Evolutionary conservation across 495 filamentous ascomycete genomes (phyloP).

Genomic region (Emericellopsis terricola): DNA sequence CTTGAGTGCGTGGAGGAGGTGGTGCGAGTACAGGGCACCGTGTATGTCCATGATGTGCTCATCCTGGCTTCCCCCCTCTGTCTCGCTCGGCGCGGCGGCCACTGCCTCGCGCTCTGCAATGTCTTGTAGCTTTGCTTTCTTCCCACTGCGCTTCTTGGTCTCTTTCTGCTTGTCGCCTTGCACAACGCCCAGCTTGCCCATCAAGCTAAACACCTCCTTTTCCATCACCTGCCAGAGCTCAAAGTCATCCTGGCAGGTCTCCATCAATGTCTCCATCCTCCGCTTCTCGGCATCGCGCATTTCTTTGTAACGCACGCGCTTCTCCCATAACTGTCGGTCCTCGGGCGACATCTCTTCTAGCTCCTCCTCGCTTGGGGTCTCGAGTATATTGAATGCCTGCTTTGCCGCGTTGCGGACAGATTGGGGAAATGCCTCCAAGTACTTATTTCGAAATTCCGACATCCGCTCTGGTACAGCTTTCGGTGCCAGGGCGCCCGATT

Average conservation of each 20-base stretch:
- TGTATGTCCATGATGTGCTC: slow-evolving; percentile 35
- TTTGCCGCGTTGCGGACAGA: slow-evolving; percentile 3
- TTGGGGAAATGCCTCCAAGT: slow-evolving; percentile 2
- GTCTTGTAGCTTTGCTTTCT: neutral
- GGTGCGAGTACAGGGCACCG: slow-evolving; percentile 46
- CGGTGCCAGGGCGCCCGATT: neutral
- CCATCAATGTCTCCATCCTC: slow-evolving; percentile 30
- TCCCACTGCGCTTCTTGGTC: neutral
- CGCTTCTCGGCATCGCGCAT: slow-evolving; percentile 18
- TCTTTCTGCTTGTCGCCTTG: slow-evolving; percentile 2
- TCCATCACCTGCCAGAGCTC: slow-evolving; percentile 58
- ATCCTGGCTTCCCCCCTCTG: no score
- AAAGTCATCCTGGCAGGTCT: slow-evolving; percentile 36
- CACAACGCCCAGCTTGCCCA: slow-evolving; percentile 19
- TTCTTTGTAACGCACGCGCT: slow-evolving; percentile 13
- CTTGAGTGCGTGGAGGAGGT: slow-evolving; percentile 43
- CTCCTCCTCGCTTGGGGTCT: neutral
- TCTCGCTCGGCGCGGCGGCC: neutral
- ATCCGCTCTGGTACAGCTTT: neutral
- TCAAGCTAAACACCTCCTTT: slow-evolving; percentile 47
- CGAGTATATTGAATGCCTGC: slow-evolving; percentile 2
- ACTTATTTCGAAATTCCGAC: neutral
- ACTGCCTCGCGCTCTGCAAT: neutral
- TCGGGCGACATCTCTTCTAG: slow-evolving; percentile 4
- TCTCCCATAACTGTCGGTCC: neutral